Base-by-base conservation (phyloP, 1,284 basidiomycete species). In the Singerocomus rubriflavus region DNA sequence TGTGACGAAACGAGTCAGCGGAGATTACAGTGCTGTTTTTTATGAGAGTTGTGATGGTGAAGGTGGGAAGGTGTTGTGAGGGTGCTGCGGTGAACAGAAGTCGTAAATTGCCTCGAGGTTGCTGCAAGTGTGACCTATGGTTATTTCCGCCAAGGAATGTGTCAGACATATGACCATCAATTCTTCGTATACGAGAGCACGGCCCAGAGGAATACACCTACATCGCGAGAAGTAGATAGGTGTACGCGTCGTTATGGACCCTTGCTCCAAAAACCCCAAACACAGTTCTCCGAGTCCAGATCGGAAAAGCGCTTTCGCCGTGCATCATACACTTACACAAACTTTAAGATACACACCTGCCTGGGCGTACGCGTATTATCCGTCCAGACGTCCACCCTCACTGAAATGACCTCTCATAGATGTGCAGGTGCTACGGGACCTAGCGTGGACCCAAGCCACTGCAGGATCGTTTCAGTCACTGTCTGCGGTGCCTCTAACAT, bases 401-500 rank as follows among this genome's bases (percentile, higher is more conserved):
- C 21, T 10, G 17, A 42, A 21, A 10, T 10, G 16, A 7, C 25
- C 13, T n/a, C 40, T 59, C 46, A 64, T 4, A 62, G 25, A 41
- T 2, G 48, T 13, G 46, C 7, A 21, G 33, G 0, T 10, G 5
- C 5, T 5, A 21, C 21, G 30, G 47, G 10, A 8, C 31, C 16
- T 2, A 55, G n/a, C 40, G 14, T 9, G 9, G 51, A 46, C 12
- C 68, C 66, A 27, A 85, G 59, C 78, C 81, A 87, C 32, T 63
- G 62, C 4, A 71, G 51, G 8, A 85, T 71, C 44, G 57, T 70
- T 11, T 73, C 58, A 1, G 76, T 77, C 33, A 87, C 71, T 30
- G 71, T 69, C 38, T 82, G 75, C 38, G 73, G 74, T 25, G 77
- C 75, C 59, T 87, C 77, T 3, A 81, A 50, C 80, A 86, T 76